Conservation (phyloP, 768 basidiomycete genomes). For the Phanerochaete sordida region DNA sequence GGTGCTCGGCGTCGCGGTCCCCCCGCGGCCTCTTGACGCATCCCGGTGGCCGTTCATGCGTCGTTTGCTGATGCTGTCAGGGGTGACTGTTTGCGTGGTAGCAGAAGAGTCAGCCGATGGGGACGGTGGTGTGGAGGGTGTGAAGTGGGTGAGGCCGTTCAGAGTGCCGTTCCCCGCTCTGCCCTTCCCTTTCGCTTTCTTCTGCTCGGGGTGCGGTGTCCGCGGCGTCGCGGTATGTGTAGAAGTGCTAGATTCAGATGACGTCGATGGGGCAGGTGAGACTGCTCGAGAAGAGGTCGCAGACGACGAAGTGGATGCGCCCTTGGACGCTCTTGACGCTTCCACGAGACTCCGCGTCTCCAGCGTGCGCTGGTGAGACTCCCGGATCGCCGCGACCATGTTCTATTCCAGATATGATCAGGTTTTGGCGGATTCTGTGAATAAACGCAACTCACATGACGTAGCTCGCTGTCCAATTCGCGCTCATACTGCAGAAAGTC, state of each 20-base stretch:
- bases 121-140: constrained; percentile 18
- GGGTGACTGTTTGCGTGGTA: constrained; percentile 21
- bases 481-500: constrained; percentile 75
- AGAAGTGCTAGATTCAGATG: constrained; percentile 68
- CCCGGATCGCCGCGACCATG: constrained; percentile 17
- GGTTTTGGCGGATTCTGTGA: background rate
- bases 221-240: constrained; percentile 68
- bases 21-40: background rate
- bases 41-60: background rate
- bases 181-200: constrained; percentile 24
- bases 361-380: constrained; percentile 21
- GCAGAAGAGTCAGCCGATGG: constrained; percentile 22
- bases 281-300: constrained; percentile 42
- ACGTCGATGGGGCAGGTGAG: constrained; percentile 34
- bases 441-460: constrained; percentile 55
- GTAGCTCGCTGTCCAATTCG: constrained; percentile 48
- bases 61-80: constrained; percentile 21
- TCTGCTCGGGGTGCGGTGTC: constrained; percentile 30
- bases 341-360: constrained; percentile 25
- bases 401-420: constrained; percentile 12
- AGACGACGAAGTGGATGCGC: constrained; percentile 49
- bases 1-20: background rate
- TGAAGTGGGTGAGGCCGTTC: constrained; percentile 24
- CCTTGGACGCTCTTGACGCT: constrained; percentile 7
- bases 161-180: constrained; percentile 13